phyloP scores from a whole-genome alignment of 352 stramenopile genomes.

The Globisporangium echinulatum region DNA sequence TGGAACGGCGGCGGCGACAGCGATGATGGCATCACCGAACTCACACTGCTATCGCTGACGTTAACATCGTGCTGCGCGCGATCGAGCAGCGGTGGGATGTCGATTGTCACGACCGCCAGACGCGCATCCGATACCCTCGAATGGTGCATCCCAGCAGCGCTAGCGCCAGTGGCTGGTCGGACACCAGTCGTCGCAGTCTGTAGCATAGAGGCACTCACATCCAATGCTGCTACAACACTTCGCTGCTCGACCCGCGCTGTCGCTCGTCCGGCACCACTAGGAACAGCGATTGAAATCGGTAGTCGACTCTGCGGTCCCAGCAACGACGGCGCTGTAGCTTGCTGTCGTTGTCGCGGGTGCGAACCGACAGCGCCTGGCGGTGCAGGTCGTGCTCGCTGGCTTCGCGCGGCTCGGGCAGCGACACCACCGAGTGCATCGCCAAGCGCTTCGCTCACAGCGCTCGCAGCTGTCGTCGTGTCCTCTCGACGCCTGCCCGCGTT shows the following conservation, averaged over 20 bases:
- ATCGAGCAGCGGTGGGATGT: slow-evolving; percentile 9
- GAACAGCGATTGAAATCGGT: neutral
- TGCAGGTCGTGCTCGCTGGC: neutral
- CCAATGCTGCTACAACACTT: neutral
- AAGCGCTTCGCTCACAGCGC: slow-evolving; percentile 36
- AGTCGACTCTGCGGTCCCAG: neutral
- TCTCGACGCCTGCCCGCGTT: neutral
- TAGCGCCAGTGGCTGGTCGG: too few relatives aligned
- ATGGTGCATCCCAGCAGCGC: too few relatives aligned
- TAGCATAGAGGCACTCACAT: too few relatives aligned
- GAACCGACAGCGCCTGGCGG: neutral
- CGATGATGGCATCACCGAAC: neutral
- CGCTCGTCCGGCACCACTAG: neutral
- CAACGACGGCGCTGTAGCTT: neutral
- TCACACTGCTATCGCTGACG: neutral
- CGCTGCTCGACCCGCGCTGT: neutral
- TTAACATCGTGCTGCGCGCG: neutral
- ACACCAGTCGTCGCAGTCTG: too few relatives aligned
- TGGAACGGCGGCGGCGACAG: neutral
- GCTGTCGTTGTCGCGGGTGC: neutral
- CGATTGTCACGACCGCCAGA: slow-evolving; percentile 10
- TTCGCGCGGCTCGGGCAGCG: neutral
- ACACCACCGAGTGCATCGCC: slow-evolving; percentile 10
- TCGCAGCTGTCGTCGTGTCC: slow-evolving; percentile 14
- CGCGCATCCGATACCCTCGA: neutral